Evolutionary conservation across 495 filamentous ascomycete genomes (phyloP), one percentile per base, ranked within the genome.

Genomic region (Aspergillus steynii): DNA sequence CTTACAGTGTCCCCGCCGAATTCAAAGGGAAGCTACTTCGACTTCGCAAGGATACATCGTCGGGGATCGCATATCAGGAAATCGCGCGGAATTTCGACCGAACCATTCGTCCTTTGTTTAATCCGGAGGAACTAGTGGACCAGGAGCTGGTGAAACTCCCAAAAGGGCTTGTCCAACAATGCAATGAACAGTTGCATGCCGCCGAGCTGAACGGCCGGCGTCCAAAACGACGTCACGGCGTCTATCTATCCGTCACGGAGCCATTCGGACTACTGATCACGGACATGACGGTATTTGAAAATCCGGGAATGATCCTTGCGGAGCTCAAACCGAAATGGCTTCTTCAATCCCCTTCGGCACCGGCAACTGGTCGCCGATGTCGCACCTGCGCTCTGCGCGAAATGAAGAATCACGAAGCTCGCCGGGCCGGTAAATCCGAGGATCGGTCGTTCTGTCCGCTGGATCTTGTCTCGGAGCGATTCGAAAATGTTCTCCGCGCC

Each of bases 251-350:
- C 34, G 62, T 76, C 2, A 80, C 81, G 25, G 82, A 88, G 58
- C 71, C 73, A 7, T 84, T 86, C 61, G 93, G 87, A 0, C 80
- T 93, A 53, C 74, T 97, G 0, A 80, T 97, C 42, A 88, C 87
- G 42, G 90, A 97, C 65, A 96, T 98, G 93, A 86, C 84, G 0
- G 73, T 81, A 5, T 67, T 61, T 29, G 66, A 66, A 10, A 71
- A 77, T n/a, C 67, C 75, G 7, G 73, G 64, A 25, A 77, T 84
- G 25, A 73, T 80, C 0, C 67, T 86, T 0, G 74, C 92, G 27
- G 91, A 99, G 71, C 86, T 98, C 65, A 99, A 99, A 68, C 92
- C 94, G 5, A 99, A 99, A 73, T 99, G 95, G 95, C 84, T 97
- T 1, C 69, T 81, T 5, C 93, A 94, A 63, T 95, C 91, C 0